Evolutionary conservation across 257 asterid species (phyloP), one percentile per base, ranked within the genome.

Genomic region (Nicotiana undulata): DNA sequence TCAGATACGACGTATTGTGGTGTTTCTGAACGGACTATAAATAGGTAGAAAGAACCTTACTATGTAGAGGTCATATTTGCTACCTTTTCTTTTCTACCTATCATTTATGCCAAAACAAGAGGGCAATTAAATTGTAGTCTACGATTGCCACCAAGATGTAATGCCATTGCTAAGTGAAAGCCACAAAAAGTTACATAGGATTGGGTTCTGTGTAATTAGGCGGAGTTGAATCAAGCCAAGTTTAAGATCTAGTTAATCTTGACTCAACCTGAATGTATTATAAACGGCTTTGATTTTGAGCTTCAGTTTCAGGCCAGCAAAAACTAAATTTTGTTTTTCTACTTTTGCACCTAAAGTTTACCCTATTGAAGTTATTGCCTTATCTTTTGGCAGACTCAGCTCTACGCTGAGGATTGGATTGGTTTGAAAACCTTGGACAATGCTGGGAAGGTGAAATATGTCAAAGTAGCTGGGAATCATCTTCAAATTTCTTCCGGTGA

Each of bases 391-490:
- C 88, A 86, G 89, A 87, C 87, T 29, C 56, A 53, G 78, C 85
- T 82, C 6, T 82, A 82, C 12, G 34, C 8, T 0, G 98, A 94
- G 85, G 98, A 94, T 80, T 94, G 97, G 98, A 94, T 94, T 32
- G 97, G 98, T 46, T 82, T 94, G 87, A 94, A 89, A 81, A 80
- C 88, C 5, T 81, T 94, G 79, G 97, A 91, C 49, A 89, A 89
- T 56, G 90, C 91, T 12, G 97, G 98, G 80, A 88, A 88, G 82
- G 94, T 94, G 9, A 87, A 89, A 63, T 94, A 56, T 81, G 58
- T 91, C 12, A 70, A 81, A 28, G 98, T 94, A 24, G 55, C 96
- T 0, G 98, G 98, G 63, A 91, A 89, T 81, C 98, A 94, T 87
- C 94, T 94, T 5, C 92, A 92, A 80, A 93, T 94, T 77, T 90